Conservation (phyloP, 1,139 yeast genomes). For the Sugiyamaella neomexicana region DNA sequence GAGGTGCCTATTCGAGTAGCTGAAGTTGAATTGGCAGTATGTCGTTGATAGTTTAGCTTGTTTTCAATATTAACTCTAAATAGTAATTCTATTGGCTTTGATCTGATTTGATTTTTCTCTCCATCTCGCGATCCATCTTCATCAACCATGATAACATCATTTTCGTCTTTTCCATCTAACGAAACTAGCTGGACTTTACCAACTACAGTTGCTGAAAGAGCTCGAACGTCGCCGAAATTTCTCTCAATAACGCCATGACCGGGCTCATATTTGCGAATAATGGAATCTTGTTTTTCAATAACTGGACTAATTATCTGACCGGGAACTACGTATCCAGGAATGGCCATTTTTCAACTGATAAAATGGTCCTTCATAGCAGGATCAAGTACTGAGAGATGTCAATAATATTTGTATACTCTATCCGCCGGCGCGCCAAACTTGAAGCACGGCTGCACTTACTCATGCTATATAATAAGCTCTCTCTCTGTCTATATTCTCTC, state of each 20-base stretch:
- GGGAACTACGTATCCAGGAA: constrained; percentile 61
- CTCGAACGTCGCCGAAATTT: constrained; percentile 32
- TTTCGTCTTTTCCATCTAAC: constrained; percentile 26
- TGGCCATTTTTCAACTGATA: constrained; percentile 25
- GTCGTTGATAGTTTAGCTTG: constrained; percentile 31
- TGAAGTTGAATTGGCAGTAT: constrained; percentile 28
- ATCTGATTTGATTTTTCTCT: constrained; percentile 19
- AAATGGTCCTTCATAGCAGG: neutral
- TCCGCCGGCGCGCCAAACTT: neutral
- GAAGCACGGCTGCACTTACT: too few relatives aligned
- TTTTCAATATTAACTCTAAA: constrained; percentile 43
- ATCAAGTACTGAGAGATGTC: too few relatives aligned
- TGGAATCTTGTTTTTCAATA: constrained; percentile 37
- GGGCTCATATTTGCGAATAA: constrained; percentile 45
- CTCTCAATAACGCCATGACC: constrained; percentile 48
- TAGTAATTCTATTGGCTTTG: constrained; percentile 23
- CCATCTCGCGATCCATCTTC: constrained; percentile 26
- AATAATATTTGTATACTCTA: neutral
- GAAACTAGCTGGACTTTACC: constrained; percentile 50
- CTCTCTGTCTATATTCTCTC: too few relatives aligned
- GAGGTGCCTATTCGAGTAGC: constrained; percentile 37
- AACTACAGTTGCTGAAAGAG: constrained; percentile 65
- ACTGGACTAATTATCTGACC: constrained; percentile 66
- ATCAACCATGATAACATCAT: constrained; percentile 28
- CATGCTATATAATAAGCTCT: too few relatives aligned